A percentile compares a stretch with the other conserved stretches of the same genome.
Evolutionary conservation across 2,329 filamentous ascomycete genomes (phyloP).

Genomic region (Lachnellula willkommii): DNA sequence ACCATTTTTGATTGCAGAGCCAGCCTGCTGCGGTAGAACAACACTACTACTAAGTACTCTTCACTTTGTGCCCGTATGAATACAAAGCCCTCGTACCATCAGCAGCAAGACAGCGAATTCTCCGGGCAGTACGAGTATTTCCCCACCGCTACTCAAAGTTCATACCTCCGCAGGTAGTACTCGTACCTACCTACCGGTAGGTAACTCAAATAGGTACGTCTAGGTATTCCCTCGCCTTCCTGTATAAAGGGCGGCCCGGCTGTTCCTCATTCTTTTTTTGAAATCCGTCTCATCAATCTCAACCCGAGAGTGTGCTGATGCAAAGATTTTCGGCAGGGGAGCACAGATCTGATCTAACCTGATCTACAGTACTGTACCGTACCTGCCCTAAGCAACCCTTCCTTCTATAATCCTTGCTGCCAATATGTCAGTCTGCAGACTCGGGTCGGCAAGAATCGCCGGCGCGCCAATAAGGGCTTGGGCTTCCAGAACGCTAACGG

Average conservation of each 20-base stretch:
- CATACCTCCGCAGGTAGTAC: too few species aligned
- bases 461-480: conserved; percentile 8
- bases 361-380: not conserved
- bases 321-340: not conserved
- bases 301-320: not conserved
- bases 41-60: too few species aligned
- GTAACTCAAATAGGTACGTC: too few species aligned
- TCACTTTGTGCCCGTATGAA: too few species aligned
- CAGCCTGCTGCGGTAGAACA: too few species aligned
- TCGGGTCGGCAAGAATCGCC: conserved; percentile 10
- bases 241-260: not conserved
- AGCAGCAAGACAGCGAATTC: too few species aligned
- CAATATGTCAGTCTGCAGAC: conserved; percentile 13
- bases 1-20: too few species aligned
- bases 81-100: too few species aligned
- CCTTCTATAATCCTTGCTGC: not conserved
- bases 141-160: too few species aligned
- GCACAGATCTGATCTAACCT: conserved; percentile 3
- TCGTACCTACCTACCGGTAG: too few species aligned
- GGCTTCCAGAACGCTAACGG: conserved; percentile 13
- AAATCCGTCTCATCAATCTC: not conserved
- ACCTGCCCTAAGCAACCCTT: not conserved
- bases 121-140: too few species aligned
- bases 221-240: not conserved
- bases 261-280: not conserved